These are phyloP conservation scores for Mimosa bimucronata DNA, from an alignment of 306 rosid genomes.

Conservation along the genomic window DNA sequence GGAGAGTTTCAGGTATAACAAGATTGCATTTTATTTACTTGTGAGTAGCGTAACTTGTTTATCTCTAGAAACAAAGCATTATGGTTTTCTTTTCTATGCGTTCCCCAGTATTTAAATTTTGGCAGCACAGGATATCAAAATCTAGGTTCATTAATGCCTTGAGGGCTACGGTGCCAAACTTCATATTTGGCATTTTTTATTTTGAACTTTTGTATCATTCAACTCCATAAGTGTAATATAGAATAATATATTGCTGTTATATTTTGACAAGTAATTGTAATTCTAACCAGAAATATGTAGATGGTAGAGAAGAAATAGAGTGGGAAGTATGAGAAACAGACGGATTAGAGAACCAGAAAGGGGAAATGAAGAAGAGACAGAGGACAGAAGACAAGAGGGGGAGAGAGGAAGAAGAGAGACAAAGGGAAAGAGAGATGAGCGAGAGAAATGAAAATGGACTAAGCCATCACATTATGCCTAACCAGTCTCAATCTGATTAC, in stretches of 20 bases:
- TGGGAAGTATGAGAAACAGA: too few relatives aligned
- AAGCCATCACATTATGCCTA: too few relatives aligned
- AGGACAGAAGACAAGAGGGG: too few relatives aligned
- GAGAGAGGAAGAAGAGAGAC: too few relatives aligned
- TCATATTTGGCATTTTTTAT: neutral
- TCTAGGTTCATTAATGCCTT: constrained; percentile 18
- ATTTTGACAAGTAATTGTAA: too few relatives aligned
- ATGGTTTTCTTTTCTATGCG: neutral
- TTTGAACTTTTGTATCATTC: constrained; percentile 26
- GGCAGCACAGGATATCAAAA: neutral
- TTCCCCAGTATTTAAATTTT: neutral
- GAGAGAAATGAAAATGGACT: too few relatives aligned
- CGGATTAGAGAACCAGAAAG: too few relatives aligned
- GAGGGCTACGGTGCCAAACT: neutral
- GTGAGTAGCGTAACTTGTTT: neutral
- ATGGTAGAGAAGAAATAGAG: too few relatives aligned
- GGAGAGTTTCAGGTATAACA: constrained; percentile 93
- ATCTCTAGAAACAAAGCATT: neutral
- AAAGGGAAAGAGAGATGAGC: too few relatives aligned
- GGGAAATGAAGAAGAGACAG: too few relatives aligned
- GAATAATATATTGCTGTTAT: neutral
- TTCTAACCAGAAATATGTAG: too few relatives aligned
- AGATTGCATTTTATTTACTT: constrained; percentile 23
- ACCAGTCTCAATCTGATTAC: too few relatives aligned
- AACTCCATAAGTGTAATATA: constrained; percentile 22